Base-by-base conservation (phyloP, 1,284 basidiomycete genomes). In the Boletus semigastroideus region DNA sequence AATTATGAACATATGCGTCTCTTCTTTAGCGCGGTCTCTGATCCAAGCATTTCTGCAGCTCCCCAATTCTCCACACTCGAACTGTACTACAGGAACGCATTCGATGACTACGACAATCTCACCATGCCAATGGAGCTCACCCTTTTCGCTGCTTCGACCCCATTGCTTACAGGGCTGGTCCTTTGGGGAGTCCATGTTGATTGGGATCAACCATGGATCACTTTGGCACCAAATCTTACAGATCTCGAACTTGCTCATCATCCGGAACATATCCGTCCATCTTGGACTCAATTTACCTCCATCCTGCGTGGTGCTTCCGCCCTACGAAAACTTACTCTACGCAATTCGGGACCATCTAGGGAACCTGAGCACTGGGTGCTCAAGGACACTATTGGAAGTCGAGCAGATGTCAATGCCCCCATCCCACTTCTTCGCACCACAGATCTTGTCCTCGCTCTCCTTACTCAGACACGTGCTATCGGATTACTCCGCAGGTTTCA, bases 101-200 rank as follows among this genome's bases (percentile, higher is more conserved):
- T 16, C 64, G 66, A 59, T 69, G 28, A 8, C 10, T 30, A 36
- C 10, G 34, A n/a, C 8, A n/a, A 20, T 20, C 25, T 17, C 16
- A 28, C 7, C 28, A 63, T 42, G 57, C 76, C 45, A 59, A 60
- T 47, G 65, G 68, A 67, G 20, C 73, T 79, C 56, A 56, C 72
- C 8, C 74, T 80, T 4, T 87, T 87, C 67, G 62, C 74, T 19
- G 82, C 80, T 0, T 67, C 70, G 37, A 78, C 78, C 16, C 85
- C 86, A 1, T 73, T 68, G 13, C 66, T 87, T 4, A 67, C 63
- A 16, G 59, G 66, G 6, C 62, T 79, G 16, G 67, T 70, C 3
- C 68, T 87, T n/a, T 85, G 81, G 81, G 84, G 82, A 37, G 80
- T 87, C 2, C 83, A 87, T 52, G 59, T 87, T 25, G 76, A 82